Evolutionary conservation across 2,329 filamentous ascomycete genomes (phyloP), one percentile per base, ranked within the genome.

Genomic region (Xylariaceae sp.): DNA sequence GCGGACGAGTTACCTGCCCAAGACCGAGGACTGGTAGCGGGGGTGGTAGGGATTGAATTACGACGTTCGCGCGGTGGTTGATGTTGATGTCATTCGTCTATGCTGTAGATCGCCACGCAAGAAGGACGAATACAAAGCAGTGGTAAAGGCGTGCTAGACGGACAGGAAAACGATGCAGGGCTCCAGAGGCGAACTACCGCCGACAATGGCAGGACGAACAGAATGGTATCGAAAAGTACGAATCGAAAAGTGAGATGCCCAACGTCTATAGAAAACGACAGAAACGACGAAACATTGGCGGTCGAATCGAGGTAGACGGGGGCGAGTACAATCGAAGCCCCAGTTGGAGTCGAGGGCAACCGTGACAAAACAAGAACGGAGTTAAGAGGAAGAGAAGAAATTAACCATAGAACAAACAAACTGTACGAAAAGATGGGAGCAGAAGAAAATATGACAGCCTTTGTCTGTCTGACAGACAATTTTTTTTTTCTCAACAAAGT

Each of bases 1-100:
- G 21, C 11, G 11, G 38, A 14, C 29, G 33, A 18, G 14, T 19
- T 29, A 34, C 29, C 30, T n/a, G 15, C 37, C 38, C 30, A 32
- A 31, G 33, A 28, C 17, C n/a, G n/a, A n/a, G n/a, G n/a, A n/a
- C n/a, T n/a, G n/a, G 13, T 21, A 14, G 27, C 16, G 34, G 21
- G 26, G 19, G 26, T 18, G 26, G 35, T 38, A 39, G 41, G 53
- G 46, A 50, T 44, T 51, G 38, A 38, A 47, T 50, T 52, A 54
- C 55, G 54, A 56, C 51, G 55, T 51, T 34, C 47, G 53, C 53
- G 55, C 55, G 52, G 56, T 54, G 51, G 43, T 48, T 44, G 50
- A 52, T 50, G 47, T 17, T 29, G 40, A 38, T 38, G 38, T 46
- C 46, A 48, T 44, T 28, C 40, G 43, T 41, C 33, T n/a, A n/a